Evolutionary conservation across 2,329 filamentous ascomycete species (phyloP).

Genomic region (Juglanconis oblonga): DNA sequence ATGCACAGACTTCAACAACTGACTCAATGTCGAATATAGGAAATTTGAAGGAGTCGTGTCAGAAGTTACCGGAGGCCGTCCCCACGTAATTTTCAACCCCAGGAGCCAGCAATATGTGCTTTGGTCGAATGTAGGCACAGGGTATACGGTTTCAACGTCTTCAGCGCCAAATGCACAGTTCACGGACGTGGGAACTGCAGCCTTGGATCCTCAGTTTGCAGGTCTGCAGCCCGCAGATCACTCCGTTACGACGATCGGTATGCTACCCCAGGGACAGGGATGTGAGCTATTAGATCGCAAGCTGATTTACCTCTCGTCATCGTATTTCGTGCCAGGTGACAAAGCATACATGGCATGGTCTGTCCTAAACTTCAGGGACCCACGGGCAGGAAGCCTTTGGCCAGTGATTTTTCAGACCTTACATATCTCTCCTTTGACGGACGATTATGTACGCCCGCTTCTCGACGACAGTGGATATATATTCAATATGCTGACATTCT

Average conservation of each 20-base stretch:
- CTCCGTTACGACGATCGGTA: neutral
- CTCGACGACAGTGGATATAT: neutral
- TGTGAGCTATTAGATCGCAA: neutral
- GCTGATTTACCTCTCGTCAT: neutral
- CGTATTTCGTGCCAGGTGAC: neutral
- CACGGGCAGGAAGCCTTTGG: conserved; percentile 12
- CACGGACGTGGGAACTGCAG: neutral
- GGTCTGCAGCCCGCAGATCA: conserved; percentile 11
- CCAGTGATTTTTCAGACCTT: conserved; percentile 11
- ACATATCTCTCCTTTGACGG: conserved; percentile 10
- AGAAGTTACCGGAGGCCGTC: neutral
- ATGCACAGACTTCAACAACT: neutral
- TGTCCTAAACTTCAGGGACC: conserved; percentile 9
- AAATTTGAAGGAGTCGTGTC: conserved; percentile 9
- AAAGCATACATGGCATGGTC: conserved; percentile 10
- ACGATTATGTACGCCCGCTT: conserved; percentile 1
- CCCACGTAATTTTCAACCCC: conserved; percentile 5
- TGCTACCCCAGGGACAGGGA: neutral
- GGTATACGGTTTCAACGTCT: conserved; percentile 8
- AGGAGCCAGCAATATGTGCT: conserved; percentile 8
- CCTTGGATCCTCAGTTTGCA: conserved; percentile 5
- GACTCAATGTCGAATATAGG: neutral
- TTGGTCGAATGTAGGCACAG: conserved; percentile 4
- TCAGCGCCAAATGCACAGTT: conserved; percentile 6
- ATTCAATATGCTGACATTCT: neutral